These are phyloP conservation scores for Citeromyces hawaiiensis DNA, from an alignment of 1,139 yeast genomes.

Conservation along the genomic window DNA sequence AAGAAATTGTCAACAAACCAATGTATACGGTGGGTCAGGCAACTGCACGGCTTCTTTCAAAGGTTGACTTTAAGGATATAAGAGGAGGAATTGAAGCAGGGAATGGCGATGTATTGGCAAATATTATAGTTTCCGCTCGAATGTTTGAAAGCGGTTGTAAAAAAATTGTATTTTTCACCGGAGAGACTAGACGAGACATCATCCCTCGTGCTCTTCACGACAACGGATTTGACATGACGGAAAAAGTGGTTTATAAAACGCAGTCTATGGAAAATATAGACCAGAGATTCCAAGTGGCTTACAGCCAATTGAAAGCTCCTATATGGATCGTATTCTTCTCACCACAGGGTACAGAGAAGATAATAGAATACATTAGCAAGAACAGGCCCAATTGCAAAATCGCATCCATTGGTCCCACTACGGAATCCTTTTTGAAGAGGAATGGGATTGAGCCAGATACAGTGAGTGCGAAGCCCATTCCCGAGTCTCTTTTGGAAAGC, in stretches of 20 bases:
- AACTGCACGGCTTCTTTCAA: conserved; percentile 45
- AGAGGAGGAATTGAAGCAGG: conserved; percentile 73
- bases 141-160: conserved; percentile 11
- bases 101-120: conserved; percentile 61
- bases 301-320: conserved; percentile 8
- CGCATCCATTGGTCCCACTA: conserved; percentile 92
- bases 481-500: conserved; percentile 34
- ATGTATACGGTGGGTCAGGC: conserved; percentile 93
- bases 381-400: conserved; percentile 21
- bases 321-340: conserved; percentile 80
- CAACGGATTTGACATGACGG: conserved; percentile 37
- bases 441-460: conserved; percentile 45
- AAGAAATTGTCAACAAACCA: conserved; percentile 27
- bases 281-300: conserved; percentile 20
- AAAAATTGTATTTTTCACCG: conserved; percentile 69
- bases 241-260: conserved; percentile 62
- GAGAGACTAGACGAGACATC: conserved; percentile 71
- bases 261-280: conserved; percentile 32
- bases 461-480: conserved; percentile 65
- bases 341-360: conserved; percentile 71
- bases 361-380: conserved; percentile 26
- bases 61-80: conserved; percentile 54
- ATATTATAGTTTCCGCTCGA: conserved; percentile 37
- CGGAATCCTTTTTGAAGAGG: conserved; percentile 45
- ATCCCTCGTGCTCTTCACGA: conserved; percentile 48